Base-by-base conservation (phyloP, 805 yeast species). In the Metschnikowia borealis region DNA sequence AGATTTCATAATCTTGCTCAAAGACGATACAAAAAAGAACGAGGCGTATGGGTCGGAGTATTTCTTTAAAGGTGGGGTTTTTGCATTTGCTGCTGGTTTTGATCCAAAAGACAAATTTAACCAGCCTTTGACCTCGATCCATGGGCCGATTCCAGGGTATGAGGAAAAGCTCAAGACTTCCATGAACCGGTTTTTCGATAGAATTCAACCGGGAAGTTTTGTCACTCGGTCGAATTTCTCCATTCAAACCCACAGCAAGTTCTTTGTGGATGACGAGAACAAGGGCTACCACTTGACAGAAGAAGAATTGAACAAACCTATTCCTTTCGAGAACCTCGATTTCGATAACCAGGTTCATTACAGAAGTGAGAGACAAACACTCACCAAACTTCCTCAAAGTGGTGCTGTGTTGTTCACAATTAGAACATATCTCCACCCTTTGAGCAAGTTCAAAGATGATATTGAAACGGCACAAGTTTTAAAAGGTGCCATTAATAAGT, bases 401-500 rank as follows among this genome's bases (percentile, higher is more conserved):
- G 62, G 67, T 13, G 78, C 79, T 1, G 68, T 75, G 31, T 62
- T 76, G 14, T 82, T 83, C 69, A 69, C 80, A 2, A 75, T 82
- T 47, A 72, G 84, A 54, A 84, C 88, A 0, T 83, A 82, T 55
- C 58, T 74, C 45, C 73, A 81, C n/a, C 83, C 86, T 23, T 53
- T 83, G 58, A 63, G 75, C 43, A 65, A 70, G 45, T 60, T 82
- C 38, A 68, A 76, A 56, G 66, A 65, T 6, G 82, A 72, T 38
- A 77, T 56, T 74, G 79, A 26, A 44, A 68, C 72, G 1, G 70
- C 75, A 5, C 78, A 75, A n/a, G 77, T 82, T 17, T 66, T 87
- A 18, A 69, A 74, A 42, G 84, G 81, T 7, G 89, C 90, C 1
- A 79, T 88, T 34, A 77, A 78, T 20, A 85, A 83, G 0, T 74